Conservation (phyloP, 2,329 filamentous ascomycete genomes). For the Calonectria ilicicola region DNA sequence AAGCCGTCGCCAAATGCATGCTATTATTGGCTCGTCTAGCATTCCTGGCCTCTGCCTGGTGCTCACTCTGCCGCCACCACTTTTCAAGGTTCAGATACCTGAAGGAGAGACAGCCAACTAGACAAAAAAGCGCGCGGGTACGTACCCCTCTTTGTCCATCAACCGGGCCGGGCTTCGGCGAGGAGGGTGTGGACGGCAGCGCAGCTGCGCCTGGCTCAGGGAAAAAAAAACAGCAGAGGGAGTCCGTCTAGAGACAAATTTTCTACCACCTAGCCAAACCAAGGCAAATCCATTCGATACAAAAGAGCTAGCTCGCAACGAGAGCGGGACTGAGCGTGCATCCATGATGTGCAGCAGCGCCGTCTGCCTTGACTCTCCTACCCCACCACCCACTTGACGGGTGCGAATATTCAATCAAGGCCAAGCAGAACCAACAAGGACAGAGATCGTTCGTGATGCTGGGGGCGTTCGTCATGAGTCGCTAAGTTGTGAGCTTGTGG, state of each 20-base stretch:
- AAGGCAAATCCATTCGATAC: neutral
- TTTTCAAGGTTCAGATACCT: constrained; percentile 8
- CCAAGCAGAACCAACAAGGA: neutral
- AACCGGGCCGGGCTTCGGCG: constrained; percentile 26
- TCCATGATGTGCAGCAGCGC: constrained; percentile 27
- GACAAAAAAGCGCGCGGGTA: neutral
- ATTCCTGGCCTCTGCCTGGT: neutral
- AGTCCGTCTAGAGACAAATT: constrained; percentile 13
- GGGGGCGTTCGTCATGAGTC: constrained; percentile 36
- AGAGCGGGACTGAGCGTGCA: constrained; percentile 22
- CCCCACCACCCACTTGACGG: constrained; percentile 23
- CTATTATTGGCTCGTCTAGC: neutral
- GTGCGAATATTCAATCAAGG: constrained; percentile 10
- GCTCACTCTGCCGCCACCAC: constrained; percentile 16
- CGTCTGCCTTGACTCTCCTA: neutral
- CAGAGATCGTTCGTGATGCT: constrained; percentile 24
- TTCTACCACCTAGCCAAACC: constrained; percentile 4
- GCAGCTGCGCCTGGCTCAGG: neutral
- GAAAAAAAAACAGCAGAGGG: constrained; percentile 4
- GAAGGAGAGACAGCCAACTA: neutral
- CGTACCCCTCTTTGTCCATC: constrained; percentile 7
- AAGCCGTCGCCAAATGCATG: constrained; percentile 11
- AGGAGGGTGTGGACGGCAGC: constrained; percentile 7
- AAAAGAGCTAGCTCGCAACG: neutral
- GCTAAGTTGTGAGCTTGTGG: constrained; percentile 34